Evolutionary conservation across 352 stramenopile species (phyloP).

Genomic region (Globisporangium cystogenes): DNA sequence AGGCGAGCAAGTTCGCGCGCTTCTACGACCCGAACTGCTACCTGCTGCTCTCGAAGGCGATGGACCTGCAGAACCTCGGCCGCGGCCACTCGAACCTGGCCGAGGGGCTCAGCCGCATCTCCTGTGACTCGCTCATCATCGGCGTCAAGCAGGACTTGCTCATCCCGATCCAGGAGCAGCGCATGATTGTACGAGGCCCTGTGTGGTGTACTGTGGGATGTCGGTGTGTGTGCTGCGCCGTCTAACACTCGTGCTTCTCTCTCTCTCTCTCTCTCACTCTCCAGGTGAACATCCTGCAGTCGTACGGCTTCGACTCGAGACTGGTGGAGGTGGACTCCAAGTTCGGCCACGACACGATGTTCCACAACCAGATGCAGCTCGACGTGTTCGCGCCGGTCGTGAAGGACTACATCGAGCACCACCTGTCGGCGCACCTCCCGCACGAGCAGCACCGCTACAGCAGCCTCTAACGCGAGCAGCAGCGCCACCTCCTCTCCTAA

Average conservation of each 20-base stretch:
- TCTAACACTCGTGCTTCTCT: too few species aligned
- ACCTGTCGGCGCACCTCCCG: slow-evolving; percentile 41
- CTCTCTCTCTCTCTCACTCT: neutral
- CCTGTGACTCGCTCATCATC: slow-evolving; percentile 58
- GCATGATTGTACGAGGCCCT: slow-evolving; percentile 58
- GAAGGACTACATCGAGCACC: slow-evolving; percentile 62
- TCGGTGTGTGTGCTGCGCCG: too few species aligned
- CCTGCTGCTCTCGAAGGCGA: slow-evolving; percentile 82
- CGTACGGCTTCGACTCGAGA: slow-evolving; percentile 53
- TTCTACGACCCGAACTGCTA: slow-evolving; percentile 88
- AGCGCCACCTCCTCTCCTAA: neutral
- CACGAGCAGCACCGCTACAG: slow-evolving; percentile 79
- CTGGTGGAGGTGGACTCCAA: slow-evolving; percentile 80
- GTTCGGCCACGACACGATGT: slow-evolving; percentile 87
- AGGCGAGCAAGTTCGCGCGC: slow-evolving; percentile 82
- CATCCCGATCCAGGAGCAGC: slow-evolving; percentile 80
- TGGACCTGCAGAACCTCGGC: slow-evolving; percentile 82
- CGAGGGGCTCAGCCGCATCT: slow-evolving; percentile 69
- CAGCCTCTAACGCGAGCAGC: slow-evolving; percentile 31
- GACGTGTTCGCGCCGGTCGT: slow-evolving; percentile 71
- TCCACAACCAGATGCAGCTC: slow-evolving; percentile 74
- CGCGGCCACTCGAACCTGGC: slow-evolving; percentile 63
- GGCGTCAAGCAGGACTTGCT: slow-evolving; percentile 83
- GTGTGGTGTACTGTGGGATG: too few species aligned
- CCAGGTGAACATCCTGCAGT: slow-evolving; percentile 72